Evolutionary conservation across 2,329 filamentous ascomycete genomes (phyloP), one percentile per base, ranked within the genome.

Genomic region (Aureobasidium zeae): DNA sequence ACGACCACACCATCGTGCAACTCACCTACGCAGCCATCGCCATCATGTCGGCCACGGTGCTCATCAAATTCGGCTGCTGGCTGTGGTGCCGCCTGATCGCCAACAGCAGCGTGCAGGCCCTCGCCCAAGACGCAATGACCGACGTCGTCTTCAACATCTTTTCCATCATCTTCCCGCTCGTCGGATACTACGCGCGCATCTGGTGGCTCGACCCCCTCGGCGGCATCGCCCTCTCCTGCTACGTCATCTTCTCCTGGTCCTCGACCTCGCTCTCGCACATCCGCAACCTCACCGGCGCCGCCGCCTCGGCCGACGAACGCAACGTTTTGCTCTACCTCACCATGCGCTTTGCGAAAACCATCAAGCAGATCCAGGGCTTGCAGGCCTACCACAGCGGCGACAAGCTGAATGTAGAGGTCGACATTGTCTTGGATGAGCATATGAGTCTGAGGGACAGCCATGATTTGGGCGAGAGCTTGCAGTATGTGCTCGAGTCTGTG

Each of bases 121-220:
- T 94, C 52, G 77, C 77, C 0, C 76, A 80, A 53, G 77, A 81
- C 50, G 77, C 77, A 10, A 69, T 76, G 62, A 72, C 84, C 0
- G 84, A 94, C 56, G 83, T 94, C 20, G 79, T 94, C 22, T 94
- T 94, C 73, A 94, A 94, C 63, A 77, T 77, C 1, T 89, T 91
- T 55, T 87, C 83, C 51, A 91, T 94, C 56, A 72, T 91, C 17
- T 94, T 94, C 57, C 87, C 87, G 1, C 75, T 93, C 7, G 71
- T 85, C 44, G 85, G 85, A 17, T 88, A 76, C 65, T 88, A 83
- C 54, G 72, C 74, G n/a, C 67, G 70, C 11, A 70, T 88, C 44
- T 91, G 86, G 86, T 93, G 83, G 81, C 73, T 91, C 20, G 86
- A 93, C 57, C 77, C 85, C 5, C 70, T 85, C 1, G 86, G 86